Evolutionary conservation across 1,284 basidiomycete species (phyloP).

Genomic region (Phellopilus nigrolimitatus): DNA sequence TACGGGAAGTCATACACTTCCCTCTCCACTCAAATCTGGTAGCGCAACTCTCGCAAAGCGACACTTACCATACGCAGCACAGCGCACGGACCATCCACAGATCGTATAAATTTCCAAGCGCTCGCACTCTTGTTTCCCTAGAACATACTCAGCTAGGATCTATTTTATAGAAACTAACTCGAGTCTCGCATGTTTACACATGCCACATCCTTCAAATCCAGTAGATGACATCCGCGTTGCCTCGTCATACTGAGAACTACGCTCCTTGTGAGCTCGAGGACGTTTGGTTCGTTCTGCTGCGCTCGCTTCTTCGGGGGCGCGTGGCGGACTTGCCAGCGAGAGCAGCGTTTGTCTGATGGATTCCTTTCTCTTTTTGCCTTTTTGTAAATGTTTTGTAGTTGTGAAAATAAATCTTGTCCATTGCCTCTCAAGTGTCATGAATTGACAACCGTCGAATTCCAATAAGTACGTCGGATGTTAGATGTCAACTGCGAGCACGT

Average conservation of each 20-base stretch:
- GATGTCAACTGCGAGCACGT: too few species aligned
- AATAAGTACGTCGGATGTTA: too few species aligned
- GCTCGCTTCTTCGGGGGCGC: conserved; percentile 36
- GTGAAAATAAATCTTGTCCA: neutral
- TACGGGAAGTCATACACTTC: too few species aligned
- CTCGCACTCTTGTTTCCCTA: conserved; percentile 35
- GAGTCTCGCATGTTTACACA: conserved; percentile 84
- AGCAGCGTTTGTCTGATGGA: conserved; percentile 75
- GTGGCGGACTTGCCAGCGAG: conserved; percentile 48
- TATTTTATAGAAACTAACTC: conserved; percentile 87
- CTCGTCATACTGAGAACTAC: conserved; percentile 75
- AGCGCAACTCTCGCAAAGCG: neutral
- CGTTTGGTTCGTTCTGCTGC: conserved; percentile 49
- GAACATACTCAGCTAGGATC: conserved; percentile 88
- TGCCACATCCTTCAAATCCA: conserved; percentile 77
- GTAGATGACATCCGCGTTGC: conserved; percentile 67
- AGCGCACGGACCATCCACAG: conserved; percentile 38
- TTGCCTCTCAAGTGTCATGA: neutral
- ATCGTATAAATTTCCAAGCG: conserved; percentile 36
- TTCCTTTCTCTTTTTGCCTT: conserved; percentile 31
- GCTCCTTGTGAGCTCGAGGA: conserved; percentile 48
- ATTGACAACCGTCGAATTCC: too few species aligned
- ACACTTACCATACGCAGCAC: conserved; percentile 57
- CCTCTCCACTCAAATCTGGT: neutral
- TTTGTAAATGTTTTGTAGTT: neutral